phyloP scores from a whole-genome alignment of 192 early-diverging fungal species.

The Haplosporangium gracile region DNA sequence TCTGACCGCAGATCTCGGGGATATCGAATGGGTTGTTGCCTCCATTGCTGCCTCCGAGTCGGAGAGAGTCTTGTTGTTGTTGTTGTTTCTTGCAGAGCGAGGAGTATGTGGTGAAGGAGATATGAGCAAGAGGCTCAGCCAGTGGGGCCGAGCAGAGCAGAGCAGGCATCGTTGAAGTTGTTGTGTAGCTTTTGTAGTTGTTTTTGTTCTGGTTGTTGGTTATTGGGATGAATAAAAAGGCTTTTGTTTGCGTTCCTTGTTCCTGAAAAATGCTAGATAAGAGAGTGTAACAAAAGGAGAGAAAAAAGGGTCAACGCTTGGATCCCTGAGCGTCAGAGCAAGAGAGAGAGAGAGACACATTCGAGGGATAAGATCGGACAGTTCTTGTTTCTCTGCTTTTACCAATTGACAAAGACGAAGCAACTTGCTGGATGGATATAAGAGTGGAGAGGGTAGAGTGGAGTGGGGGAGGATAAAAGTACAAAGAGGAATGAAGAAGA shows the following conservation, averaged over 20 bases:
- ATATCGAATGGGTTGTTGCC: constrained; percentile 15
- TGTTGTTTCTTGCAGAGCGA: neutral
- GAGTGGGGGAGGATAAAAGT: neutral
- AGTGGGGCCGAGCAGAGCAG: constrained; percentile 20
- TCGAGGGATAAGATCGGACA: neutral
- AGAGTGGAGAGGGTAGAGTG: neutral
- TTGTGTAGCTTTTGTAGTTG: neutral
- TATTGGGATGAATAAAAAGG: neutral
- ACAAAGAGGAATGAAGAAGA: neutral
- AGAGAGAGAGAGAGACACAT: neutral
- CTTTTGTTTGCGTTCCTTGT: neutral
- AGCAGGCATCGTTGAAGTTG: constrained; percentile 24
- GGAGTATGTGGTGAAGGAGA: neutral
- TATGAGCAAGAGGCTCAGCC: neutral
- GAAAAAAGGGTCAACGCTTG: neutral
- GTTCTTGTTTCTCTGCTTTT: neutral
- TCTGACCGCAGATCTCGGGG: constrained; percentile 41
- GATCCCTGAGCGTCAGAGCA: neutral
- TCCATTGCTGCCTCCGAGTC: neutral
- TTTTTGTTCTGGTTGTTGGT: neutral
- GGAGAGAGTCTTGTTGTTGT: neutral
- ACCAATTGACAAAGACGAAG: neutral
- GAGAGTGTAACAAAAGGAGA: neutral
- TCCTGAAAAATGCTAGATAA: neutral
- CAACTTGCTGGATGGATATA: too few relatives aligned